Evolutionary conservation across 495 filamentous ascomycete species (phyloP).

Genomic region (Tuber indicum): DNA sequence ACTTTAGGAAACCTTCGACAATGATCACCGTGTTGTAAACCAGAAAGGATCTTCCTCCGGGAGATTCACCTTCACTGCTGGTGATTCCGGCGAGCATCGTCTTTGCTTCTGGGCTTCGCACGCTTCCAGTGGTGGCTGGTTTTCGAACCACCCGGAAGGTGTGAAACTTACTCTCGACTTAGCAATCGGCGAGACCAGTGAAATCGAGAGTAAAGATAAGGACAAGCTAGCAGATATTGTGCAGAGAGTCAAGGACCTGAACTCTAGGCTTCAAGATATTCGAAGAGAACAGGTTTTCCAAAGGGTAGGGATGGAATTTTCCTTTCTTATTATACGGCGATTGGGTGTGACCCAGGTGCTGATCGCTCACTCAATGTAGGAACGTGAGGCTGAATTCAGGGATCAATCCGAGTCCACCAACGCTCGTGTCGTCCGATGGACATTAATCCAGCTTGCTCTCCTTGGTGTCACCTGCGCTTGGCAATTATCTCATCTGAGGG

Average conservation of each 20-base stretch:
- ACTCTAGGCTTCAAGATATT: constrained; percentile 80
- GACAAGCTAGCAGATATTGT: constrained; percentile 87
- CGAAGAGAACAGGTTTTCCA: constrained; percentile 93
- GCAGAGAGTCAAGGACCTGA: constrained; percentile 81
- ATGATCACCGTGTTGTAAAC: constrained; percentile 89
- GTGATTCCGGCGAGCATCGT: constrained; percentile 86
- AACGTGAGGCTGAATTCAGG: constrained; percentile 95
- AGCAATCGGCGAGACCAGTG: constrained; percentile 90
- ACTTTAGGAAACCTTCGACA: constrained; percentile 81
- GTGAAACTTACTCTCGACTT: constrained; percentile 82
- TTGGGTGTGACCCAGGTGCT: background rate
- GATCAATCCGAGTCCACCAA: constrained; percentile 95
- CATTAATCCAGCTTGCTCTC: constrained; percentile 80
- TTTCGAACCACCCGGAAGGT: constrained; percentile 62
- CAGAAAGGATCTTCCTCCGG: constrained; percentile 70
- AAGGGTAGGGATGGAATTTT: constrained; percentile 55
- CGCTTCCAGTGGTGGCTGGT: constrained; percentile 58
- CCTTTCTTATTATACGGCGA: background rate
- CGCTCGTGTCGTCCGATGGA: constrained; percentile 87
- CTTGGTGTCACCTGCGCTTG: constrained; percentile 88
- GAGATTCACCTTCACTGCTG: constrained; percentile 92
- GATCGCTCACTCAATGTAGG: constrained; percentile 49
- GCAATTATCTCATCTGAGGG: constrained; percentile 89
- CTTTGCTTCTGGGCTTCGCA: constrained; percentile 85
- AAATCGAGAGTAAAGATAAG: constrained; percentile 91